Evolutionary conservation across 805 yeast species (phyloP), one percentile per base, ranked within the genome.

Genomic region (Kluyveromyces lactis): DNA sequence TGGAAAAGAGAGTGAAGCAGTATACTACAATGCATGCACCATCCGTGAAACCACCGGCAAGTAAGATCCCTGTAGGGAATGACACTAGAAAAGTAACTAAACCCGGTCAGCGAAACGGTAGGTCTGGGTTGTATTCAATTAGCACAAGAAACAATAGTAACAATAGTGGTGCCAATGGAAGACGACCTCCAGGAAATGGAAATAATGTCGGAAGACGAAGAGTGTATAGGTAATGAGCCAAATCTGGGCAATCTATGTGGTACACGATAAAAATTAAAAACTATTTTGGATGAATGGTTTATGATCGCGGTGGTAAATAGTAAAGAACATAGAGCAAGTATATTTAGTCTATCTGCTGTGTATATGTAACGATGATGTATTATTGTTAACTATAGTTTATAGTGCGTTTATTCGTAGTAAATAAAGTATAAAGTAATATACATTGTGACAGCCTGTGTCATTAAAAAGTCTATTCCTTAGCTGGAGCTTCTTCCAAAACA

Each of bases 401-500:
- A n/a, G n/a, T 21, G 24, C 24, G 30, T 27, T 27, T 27, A 27
- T 27, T 27, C 16, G 30, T 13, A 13, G 5, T 27, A 27, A 13
- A 13, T 27, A 13, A 7, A n/a, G 30, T 27, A 7, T 27, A 21
- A 21, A 21, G 24, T 27, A 27, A 27, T 27, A n/a, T 27, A 27
- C 30, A 27, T 27, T 27, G 24, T 21, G 30, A 27, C 30, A 27
- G 11, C 30, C 30, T 27, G 30, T 27, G 30, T 11, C 30, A 6
- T 27, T 27, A 21, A 21, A 21, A 21, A 21, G 21, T 18, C 15
- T 18, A 44, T 31, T 47, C 41, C 33, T 48, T 51, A 19, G 45
- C 44, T 30, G 52, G 51, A 8, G 49, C 44, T 36, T 53, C 52
- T 38, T 57, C 72, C 47, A 83, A 68, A 56, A 71, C 71, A 51